Percentiles rank a stretch among this genome's conserved stretches.
Conservation (phyloP, 352 stramenopile genomes). For the Globisporangium barbulae region DNA sequence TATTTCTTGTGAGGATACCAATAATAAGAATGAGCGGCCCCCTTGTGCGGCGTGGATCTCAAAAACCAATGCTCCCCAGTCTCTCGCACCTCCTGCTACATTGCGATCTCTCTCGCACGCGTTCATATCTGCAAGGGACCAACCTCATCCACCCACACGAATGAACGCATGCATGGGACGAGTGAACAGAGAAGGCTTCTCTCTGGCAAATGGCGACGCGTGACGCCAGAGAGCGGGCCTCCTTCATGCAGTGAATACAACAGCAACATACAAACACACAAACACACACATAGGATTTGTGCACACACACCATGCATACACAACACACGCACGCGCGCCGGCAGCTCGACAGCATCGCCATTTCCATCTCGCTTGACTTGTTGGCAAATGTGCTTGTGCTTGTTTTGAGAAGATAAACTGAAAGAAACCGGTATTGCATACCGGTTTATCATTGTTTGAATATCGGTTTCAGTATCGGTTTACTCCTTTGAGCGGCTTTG, state of each 20-base stretch:
- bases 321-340: background rate
- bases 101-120: background rate
- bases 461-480: background rate
- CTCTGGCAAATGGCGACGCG: slow-evolving; percentile 3
- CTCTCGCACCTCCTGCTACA: background rate
- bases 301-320: background rate
- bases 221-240: slow-evolving; percentile 4
- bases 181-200: background rate
- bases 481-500: background rate
- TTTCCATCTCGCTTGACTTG: too few relatives aligned
- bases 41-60: slow-evolving; percentile 8
- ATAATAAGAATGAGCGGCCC: background rate
- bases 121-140: slow-evolving; percentile 19
- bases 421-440: too few relatives aligned
- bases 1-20: slow-evolving; percentile 21
- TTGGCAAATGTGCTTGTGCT: too few relatives aligned
- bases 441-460: too few relatives aligned
- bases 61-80: background rate
- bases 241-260: slow-evolving; percentile 14
- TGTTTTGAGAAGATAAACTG: too few relatives aligned
- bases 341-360: too few relatives aligned
- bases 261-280: background rate
- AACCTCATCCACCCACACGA: background rate
- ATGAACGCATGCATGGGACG: background rate
- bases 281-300: background rate